Evolutionary conservation across 2,329 filamentous ascomycete species (phyloP).

Genomic region (Colletotrichum sp.): DNA sequence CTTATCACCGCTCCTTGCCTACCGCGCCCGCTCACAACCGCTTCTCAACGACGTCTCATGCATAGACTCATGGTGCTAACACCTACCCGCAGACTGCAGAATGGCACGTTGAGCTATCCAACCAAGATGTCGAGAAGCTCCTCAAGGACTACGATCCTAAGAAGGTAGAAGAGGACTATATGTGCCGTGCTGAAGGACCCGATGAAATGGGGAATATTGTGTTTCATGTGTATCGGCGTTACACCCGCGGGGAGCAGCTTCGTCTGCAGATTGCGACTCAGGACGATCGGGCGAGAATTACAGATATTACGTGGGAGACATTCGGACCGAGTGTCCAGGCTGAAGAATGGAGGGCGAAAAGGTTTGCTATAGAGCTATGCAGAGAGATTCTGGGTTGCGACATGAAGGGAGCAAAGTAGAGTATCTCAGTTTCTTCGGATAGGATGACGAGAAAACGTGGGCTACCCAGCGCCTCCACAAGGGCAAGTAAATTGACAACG

Average conservation of each 20-base stretch:
- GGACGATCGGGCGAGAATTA: neutral
- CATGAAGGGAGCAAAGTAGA: neutral
- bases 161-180: no score
- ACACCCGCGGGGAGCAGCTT: neutral
- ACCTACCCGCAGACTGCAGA: neutral
- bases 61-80: neutral
- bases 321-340: neutral
- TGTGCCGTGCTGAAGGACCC: neutral
- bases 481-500: no score
- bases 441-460: neutral
- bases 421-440: neutral
- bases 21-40: accelerated
- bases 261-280: neutral
- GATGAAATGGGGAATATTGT: neutral
- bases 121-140: neutral
- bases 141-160: neutral
- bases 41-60: neutral
- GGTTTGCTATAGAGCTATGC: neutral
- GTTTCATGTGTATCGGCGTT: neutral
- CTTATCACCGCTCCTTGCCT: neutral
- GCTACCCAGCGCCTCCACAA: no score
- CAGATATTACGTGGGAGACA: neutral
- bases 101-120: neutral
- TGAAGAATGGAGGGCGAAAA: neutral
- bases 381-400: neutral